Percentiles rank a stretch among this genome's conserved stretches.
Evolutionary conservation across 1,284 basidiomycete species (phyloP).

Genomic region (Cryptococcus depauperatus): DNA sequence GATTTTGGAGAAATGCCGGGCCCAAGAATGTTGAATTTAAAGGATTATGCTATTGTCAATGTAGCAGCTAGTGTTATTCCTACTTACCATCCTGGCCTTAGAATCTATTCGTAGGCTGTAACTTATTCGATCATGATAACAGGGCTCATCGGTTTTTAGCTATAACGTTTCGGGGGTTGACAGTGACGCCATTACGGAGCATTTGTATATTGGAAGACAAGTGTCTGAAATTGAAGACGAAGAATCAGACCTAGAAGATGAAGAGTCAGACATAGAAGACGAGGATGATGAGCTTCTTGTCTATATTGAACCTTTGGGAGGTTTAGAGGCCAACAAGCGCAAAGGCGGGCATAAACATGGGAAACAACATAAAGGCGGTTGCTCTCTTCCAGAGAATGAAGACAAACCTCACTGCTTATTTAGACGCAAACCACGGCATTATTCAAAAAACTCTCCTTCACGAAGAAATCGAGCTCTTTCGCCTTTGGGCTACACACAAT

Average conservation of each 20-base stretch:
- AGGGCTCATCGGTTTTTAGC: constrained; percentile 13
- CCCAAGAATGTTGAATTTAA: constrained; percentile 54
- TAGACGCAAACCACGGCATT: constrained; percentile 37
- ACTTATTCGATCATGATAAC: too few relatives aligned
- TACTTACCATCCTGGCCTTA: constrained; percentile 75
- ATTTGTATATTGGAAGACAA: constrained; percentile 7
- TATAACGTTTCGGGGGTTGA: constrained; percentile 57
- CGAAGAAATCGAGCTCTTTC: constrained; percentile 33
- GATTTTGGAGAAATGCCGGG: constrained; percentile 41
- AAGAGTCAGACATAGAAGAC: constrained; percentile 2
- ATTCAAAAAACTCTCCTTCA: constrained; percentile 35
- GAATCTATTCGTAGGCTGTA: constrained; percentile 61
- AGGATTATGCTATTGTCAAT: constrained; percentile 66
- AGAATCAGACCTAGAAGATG: constrained; percentile 10
- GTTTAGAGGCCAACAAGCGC: constrained; percentile 17
- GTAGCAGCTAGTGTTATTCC: constrained; percentile 75
- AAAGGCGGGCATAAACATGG: constrained; percentile 29
- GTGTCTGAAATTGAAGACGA: constrained; percentile 13
- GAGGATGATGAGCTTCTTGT: not conserved
- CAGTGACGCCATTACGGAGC: too few relatives aligned
- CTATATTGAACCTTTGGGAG: not conserved
- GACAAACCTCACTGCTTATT: constrained; percentile 45
- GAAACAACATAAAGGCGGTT: constrained; percentile 33
- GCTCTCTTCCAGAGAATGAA: constrained; percentile 35
- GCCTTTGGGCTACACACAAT: constrained; percentile 50